phyloP scores from a whole-genome alignment of 140 eudicot genomes.

The Stevia rebaudiana region DNA sequence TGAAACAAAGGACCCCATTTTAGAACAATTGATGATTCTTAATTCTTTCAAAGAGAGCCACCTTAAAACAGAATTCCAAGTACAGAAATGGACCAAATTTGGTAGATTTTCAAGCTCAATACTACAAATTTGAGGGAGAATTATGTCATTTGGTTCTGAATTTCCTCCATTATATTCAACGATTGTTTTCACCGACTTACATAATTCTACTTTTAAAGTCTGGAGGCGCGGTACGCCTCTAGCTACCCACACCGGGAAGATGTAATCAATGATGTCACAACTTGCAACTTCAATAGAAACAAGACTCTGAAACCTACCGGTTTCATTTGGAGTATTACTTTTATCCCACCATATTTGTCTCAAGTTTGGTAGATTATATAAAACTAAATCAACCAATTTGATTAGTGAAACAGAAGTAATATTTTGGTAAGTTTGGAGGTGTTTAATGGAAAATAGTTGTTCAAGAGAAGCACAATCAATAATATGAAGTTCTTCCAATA shows the following conservation, averaged over 20 bases:
- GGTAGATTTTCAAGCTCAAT: conserved; percentile 43
- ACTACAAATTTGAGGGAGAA: conserved; percentile 30
- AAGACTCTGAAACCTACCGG: conserved; percentile 29
- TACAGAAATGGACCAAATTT: conserved; percentile 26
- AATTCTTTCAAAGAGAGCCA: conserved; percentile 36
- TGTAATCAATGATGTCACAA: conserved; percentile 32
- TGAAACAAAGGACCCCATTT: conserved; percentile 30
- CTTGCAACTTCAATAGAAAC: conserved; percentile 24
- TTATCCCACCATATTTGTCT: conserved; percentile 37
- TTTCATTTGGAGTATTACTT: conserved; percentile 13
- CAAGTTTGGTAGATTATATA: conserved; percentile 35
- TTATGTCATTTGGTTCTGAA: conserved; percentile 12
- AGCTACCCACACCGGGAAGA: conserved; percentile 30
- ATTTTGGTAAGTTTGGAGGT: conserved; percentile 20
- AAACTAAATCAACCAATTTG: conserved; percentile 30
- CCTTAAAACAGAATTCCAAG: conserved; percentile 16
- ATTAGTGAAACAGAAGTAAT: conserved; percentile 23
- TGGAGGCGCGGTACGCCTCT: conserved; percentile 32
- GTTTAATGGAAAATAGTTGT: conserved; percentile 25
- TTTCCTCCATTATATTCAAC: conserved; percentile 18
- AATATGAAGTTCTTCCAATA: conserved; percentile 26
- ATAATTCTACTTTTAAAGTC: conserved; percentile 33
- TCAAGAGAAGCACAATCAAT: conserved; percentile 32
- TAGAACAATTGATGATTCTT: conserved; percentile 26
- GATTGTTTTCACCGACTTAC: conserved; percentile 24